Conservation (phyloP, 1,284 basidiomycete genomes). For the Tetrapyrgos nigripes region DNA sequence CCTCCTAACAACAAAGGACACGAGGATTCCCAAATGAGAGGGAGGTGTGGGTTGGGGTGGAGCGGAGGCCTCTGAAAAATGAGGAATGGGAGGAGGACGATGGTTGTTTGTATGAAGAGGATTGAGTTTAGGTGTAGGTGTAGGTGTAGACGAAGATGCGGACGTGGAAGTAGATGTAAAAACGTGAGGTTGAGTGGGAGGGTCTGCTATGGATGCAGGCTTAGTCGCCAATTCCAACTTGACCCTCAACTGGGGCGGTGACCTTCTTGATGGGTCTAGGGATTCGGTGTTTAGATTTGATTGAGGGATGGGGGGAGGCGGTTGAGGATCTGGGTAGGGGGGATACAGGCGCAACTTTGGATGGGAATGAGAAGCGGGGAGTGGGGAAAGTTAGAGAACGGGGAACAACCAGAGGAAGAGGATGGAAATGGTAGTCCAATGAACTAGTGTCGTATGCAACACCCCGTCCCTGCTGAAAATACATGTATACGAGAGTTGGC, state of each 20-base stretch:
- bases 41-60: conserved; percentile 17
- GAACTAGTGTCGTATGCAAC: conserved; percentile 78
- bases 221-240: background rate
- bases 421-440: too few relatives aligned
- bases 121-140: background rate
- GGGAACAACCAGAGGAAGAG: too few relatives aligned
- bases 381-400: too few relatives aligned
- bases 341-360: too few relatives aligned
- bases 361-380: too few relatives aligned
- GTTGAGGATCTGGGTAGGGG: too few relatives aligned
- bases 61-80: background rate
- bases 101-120: background rate
- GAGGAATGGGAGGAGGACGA: too few relatives aligned
- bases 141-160: too few relatives aligned
- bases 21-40: conserved; percentile 48
- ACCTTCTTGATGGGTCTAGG: background rate
- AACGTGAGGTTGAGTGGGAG: too few relatives aligned
- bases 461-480: conserved; percentile 86
- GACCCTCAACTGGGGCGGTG: background rate
- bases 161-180: too few relatives aligned
- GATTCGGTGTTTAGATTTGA: too few relatives aligned
- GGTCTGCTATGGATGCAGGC: background rate
- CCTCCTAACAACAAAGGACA: conserved; percentile 89
- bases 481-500: conserved; percentile 90
- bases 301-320: too few relatives aligned